Evolutionary conservation across 768 basidiomycete species (phyloP).

Genomic region (Mycena rosella): DNA sequence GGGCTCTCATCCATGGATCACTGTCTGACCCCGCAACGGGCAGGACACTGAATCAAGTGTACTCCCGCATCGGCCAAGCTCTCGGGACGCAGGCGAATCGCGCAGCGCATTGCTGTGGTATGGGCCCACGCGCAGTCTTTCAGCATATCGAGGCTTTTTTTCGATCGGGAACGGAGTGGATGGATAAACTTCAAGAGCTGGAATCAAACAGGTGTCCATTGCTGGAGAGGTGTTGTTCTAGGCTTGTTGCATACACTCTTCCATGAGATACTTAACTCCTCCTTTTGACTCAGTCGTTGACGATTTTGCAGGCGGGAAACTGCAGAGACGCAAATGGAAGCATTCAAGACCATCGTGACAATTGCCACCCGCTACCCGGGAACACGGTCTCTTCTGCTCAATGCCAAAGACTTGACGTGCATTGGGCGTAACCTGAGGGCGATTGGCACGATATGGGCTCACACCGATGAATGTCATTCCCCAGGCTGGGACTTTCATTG

Average conservation of each 20-base stretch:
- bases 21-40: background rate
- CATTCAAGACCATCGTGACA: background rate
- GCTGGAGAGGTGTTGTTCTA: background rate
- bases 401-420: background rate
- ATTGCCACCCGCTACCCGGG: background rate
- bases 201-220: too few relatives aligned
- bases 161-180: background rate
- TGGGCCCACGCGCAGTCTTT: background rate
- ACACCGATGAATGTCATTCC: background rate
- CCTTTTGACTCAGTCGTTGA: background rate
- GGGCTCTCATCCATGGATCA: background rate
- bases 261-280: too few relatives aligned
- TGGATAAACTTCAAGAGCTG: too few relatives aligned
- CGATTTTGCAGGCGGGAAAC: background rate
- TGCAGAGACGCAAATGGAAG: background rate
- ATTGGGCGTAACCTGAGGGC: background rate
- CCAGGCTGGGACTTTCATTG: background rate
- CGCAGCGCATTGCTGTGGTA: background rate
- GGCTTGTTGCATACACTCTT: background rate
- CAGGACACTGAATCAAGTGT: constrained; percentile 2
- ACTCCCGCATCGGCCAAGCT: background rate
- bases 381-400: background rate
- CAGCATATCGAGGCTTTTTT: background rate
- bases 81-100: background rate
- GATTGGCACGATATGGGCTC: background rate